phyloP scores from a whole-genome alignment of 345 rosid genomes.

The Euphorbia lathyris region DNA sequence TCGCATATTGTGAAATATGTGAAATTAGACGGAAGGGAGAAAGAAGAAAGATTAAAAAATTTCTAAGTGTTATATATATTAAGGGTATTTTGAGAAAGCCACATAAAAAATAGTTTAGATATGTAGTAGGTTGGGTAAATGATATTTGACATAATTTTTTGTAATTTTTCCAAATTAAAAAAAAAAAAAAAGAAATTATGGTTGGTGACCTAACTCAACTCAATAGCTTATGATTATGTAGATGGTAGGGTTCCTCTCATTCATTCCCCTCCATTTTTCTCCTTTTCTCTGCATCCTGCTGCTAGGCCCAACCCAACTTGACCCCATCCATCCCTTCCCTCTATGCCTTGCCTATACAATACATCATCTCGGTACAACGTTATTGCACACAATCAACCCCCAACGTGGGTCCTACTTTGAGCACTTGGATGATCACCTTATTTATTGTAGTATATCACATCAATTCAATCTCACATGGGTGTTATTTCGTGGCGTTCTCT shows the following conservation, averaged over 20 bases:
- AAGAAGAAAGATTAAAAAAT: no score
- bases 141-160: no score
- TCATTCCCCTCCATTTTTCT: background rate
- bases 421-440: conserved; percentile 20
- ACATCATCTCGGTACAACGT: background rate
- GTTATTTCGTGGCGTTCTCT: background rate
- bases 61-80: no score
- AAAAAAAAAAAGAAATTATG: background rate
- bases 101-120: no score
- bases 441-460: conserved; percentile 4
- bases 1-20: no score
- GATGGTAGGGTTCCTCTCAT: background rate
- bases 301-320: background rate
- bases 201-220: background rate
- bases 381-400: background rate
- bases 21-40: no score
- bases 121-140: no score
- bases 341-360: background rate
- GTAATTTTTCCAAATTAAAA: no score
- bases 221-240: background rate
- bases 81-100: no score
- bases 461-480: background rate
- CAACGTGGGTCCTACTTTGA: conserved; percentile 2
- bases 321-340: background rate
- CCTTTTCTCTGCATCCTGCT: background rate